These are phyloP conservation scores for Mycosarcoma mackinlayi DNA, from an alignment of 1,284 basidiomycete species.

Conservation along the genomic window DNA sequence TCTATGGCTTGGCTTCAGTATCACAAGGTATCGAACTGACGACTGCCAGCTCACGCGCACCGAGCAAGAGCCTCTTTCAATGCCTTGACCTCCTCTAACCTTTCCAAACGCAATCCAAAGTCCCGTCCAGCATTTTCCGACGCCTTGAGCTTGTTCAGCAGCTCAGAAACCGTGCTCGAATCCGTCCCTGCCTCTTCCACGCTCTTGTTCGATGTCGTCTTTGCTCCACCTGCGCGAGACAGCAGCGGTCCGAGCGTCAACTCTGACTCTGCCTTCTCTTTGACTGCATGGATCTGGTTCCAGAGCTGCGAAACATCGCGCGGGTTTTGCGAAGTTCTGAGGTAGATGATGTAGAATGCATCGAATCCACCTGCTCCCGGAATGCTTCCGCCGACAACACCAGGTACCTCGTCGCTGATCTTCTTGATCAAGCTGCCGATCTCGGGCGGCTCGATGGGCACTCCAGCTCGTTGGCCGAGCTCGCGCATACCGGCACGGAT, in stretches of 20 bases:
- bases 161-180: conserved; percentile 22
- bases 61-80: conserved; percentile 71
- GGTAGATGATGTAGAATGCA: conserved; percentile 85
- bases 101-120: conserved; percentile 77
- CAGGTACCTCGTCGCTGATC: conserved; percentile 77
- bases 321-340: conserved; percentile 24
- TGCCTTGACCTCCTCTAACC: conserved; percentile 75
- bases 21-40: conserved; percentile 11
- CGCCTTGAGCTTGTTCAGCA: conserved; percentile 71
- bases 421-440: conserved; percentile 88
- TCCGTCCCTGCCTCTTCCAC: background rate
- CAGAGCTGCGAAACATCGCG: conserved; percentile 42
- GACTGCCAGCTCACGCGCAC: background rate
- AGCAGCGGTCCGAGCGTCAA: conserved; percentile 39
- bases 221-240: conserved; percentile 35
- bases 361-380: conserved; percentile 98
- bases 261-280: conserved; percentile 31
- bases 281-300: conserved; percentile 33
- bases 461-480: conserved; percentile 83
- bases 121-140: conserved; percentile 62
- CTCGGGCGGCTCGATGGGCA: conserved; percentile 89
- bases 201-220: conserved; percentile 4
- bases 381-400: conserved; percentile 92
- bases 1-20: background rate
- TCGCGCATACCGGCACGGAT: conserved; percentile 85